Conservation (phyloP, 768 basidiomycete genomes). For the Mycena kentingensis region DNA sequence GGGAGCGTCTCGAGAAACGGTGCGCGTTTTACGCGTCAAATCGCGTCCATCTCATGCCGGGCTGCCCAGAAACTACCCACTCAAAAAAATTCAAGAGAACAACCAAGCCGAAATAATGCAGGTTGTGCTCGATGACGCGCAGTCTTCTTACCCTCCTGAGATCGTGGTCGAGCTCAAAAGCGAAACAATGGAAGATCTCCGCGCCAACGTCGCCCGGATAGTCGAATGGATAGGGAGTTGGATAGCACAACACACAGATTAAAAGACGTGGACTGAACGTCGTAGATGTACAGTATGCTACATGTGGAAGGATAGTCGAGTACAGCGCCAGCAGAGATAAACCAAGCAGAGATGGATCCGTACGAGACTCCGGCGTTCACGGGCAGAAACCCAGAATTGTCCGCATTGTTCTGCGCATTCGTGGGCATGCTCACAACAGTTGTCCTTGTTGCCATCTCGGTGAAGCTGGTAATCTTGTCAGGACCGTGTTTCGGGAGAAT, state of each 20-base stretch:
- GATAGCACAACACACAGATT: conserved; percentile 44
- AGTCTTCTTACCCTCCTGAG: conserved; percentile 79
- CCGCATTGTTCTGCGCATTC: conserved; percentile 4
- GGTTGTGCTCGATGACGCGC: conserved; percentile 85
- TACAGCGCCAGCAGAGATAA: conserved; percentile 9
- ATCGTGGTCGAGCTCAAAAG: conserved; percentile 86
- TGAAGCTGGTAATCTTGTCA: conserved; percentile 6
- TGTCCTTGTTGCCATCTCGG: conserved; percentile 14
- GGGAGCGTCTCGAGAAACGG: conserved; percentile 92
- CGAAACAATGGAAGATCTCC: conserved; percentile 75
- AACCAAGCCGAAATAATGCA: conserved; percentile 99
- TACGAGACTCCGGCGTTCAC: conserved; percentile 18
- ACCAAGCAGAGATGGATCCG: conserved; percentile 8
- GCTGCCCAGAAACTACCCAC: conserved; percentile 69
- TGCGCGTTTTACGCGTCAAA: conserved; percentile 34
- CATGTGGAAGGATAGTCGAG: conserved; percentile 3
- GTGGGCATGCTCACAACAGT: conserved; percentile 6
- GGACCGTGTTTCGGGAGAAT: not conserved
- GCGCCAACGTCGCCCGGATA: conserved; percentile 84
- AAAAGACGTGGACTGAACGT: conserved; percentile 1
- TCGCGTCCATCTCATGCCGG: not conserved
- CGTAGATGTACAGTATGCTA: not conserved
- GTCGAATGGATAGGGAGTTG: conserved; percentile 86
- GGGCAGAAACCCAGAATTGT: conserved; percentile 24
- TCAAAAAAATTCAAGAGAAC: conserved; percentile 97